Base-by-base conservation (phyloP, 768 basidiomycete species). In the Podaxis sp. region DNA sequence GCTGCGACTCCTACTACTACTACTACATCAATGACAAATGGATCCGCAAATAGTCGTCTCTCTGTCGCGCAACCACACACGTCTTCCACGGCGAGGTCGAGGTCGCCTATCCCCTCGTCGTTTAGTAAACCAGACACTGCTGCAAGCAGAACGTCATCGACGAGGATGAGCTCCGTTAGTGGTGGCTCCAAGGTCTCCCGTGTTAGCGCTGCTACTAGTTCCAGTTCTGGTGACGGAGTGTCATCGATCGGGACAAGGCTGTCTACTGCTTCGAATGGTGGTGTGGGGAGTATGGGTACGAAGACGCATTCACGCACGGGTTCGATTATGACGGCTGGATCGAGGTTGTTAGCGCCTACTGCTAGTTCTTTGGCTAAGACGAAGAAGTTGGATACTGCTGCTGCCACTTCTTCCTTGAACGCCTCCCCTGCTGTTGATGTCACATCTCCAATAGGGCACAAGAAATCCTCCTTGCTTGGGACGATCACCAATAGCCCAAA, bases 341-440 rank as follows among this genome's bases (percentile, higher is more conserved):
- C 80, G 2, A 82, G 87, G 40, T 76, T 92, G 12, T 75, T 89
- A 56, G 89, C 90, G 0, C 90, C 90, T 0, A 92, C 90, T 0
- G 90, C 87, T 1, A 90, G 89, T 67, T 92, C 90, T 1, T 75
- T 92, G 24, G 90, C 90, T 2, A 90, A 86, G 76, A 77, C 71
- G 24, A 76, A 68, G 57, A 67, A 71, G 13, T 60, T 63, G 19
- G 61, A 70, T 6, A 58, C 57, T 19, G 51, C 57, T 19, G 51
- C 55, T 48, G 55, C 59, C 52, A 39, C 56, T 9, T 13, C 60
- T 28, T 39, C 59, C 1, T 33, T 6, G 26, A 28, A 24, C 4
- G 6, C 38, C n/a, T 11, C 48, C 28, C 8, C 55, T 3, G 33
- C 53, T 24, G 26, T 33, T n/a, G 22, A 46, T 17, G 2, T 39